Base-by-base conservation (phyloP, 768 basidiomycete species). In the Filobasidium floriforme region DNA sequence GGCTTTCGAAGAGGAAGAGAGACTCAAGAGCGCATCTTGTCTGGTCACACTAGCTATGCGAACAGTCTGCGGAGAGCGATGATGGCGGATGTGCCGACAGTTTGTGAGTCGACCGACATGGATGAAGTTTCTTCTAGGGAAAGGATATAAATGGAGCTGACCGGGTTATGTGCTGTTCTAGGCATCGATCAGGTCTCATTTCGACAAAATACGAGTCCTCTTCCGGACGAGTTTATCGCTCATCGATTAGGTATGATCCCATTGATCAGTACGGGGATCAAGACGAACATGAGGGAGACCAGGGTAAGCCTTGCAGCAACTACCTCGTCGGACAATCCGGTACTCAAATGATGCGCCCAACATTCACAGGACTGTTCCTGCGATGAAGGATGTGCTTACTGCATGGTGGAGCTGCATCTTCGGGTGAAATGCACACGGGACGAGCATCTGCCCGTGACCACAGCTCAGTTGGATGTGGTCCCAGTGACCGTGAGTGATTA, bases 121-220 rank as follows among this genome's bases (percentile, higher is more conserved):
- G 43, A 18, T 28, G 32, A 11, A 32, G 14, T 37, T 6, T 15
- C 24, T 14, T 54, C 26, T 40, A 28, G 10, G 40, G 51, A 22
- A 55, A 29, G n/a, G n/a, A n/a, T n/a, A n/a, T n/a, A 59, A 22
- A 19, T 46, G 49, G 14, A 59, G 22, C 59, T 46, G 32, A 37
- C 32, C 51, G 55, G 40, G 26, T 29, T 37, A 9, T 43, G n/a
- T 65, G 12, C 52, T 28, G 59, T 24, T 29, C 24, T 73, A 97
- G 96, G 93, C 41, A 98, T 99, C 70, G 96, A 99, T 81, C 88
- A 94, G 80, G 94, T 98, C 12, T 89, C 92, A 79, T 88, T 98
- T 69, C 85, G 88, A 66, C 84, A 84, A 63, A 99, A 99, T 77
- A 92, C 91, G 5, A 87, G 90, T 1, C 93, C 96, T 3, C 81